Evolutionary conservation across 2,329 filamentous ascomycete genomes (phyloP), one percentile per base, ranked within the genome.

Genomic region (Microcyclospora tardicrescens): DNA sequence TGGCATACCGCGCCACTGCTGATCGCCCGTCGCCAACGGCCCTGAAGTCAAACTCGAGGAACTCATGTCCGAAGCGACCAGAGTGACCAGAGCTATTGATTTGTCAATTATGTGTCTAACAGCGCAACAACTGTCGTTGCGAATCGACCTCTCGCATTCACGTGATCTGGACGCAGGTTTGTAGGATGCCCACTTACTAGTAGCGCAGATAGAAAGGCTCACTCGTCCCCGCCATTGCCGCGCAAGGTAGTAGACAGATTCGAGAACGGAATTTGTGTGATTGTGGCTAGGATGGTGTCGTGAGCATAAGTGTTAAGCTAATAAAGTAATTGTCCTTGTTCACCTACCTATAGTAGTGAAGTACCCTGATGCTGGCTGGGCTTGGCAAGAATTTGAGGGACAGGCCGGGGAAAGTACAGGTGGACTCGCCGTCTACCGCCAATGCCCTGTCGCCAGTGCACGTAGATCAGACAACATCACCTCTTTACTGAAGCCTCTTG

Each of bases 51-150:
- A 98, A 98, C 63, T 98, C 89, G 55, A 98, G 71, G 59, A 98
- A 98, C 65, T 98, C 91, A 66, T 98, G 91, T 47, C 91, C 91
- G 63, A 96, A 95, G 49, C 89, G 83, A 57, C 91, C 91, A 63
- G 86, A 91, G 65, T 98, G 91, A 55, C 91, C 91, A 51, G 91
- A 96, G 71, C 89, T 96, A 15, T 15, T 10, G 10, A 5, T 24
- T 24, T 8, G 19, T 24, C 8, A 24, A 8, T 8, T 24, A 24
- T 24, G 8, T 24, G 19, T 24, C 4, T 24, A 8, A n/a, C n/a
- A n/a, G n/a, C n/a, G n/a, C n/a, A n/a, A n/a, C n/a, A n/a, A n/a
- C 8, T 24, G 19, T 4, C 19, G 8, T 24, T 24, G 5, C 19
- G 19, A 24, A 24, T 24, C 19, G 8, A 5, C 8, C 5, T 24